Evolutionary conservation across 1,139 yeast genomes (phyloP).

Genomic region (Hanseniaspora uvarum): DNA sequence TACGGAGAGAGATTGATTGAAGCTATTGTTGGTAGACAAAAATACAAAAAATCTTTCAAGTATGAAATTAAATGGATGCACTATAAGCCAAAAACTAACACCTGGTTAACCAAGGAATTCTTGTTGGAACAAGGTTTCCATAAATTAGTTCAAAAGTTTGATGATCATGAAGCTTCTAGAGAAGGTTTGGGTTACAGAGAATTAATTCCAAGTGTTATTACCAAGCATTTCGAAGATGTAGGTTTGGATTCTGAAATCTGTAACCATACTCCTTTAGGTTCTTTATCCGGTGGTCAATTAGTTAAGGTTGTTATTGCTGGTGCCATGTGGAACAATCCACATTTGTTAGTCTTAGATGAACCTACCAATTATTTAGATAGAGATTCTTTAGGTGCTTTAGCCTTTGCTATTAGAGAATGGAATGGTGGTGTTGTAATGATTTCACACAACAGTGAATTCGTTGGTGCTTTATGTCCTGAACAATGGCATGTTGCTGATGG

Average conservation of each 20-base stretch:
- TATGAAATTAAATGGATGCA: slow-evolving; percentile 91
- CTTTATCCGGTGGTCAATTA: slow-evolving; percentile 93
- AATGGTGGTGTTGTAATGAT: slow-evolving; percentile 97
- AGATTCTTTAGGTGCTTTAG: slow-evolving; percentile 94
- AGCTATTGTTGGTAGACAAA: slow-evolving; percentile 94
- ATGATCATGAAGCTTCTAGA: slow-evolving; percentile 96
- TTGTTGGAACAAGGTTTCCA: slow-evolving; percentile 74
- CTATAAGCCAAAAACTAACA: slow-evolving; percentile 86
- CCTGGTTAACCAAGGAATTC: slow-evolving; percentile 82
- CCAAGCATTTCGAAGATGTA: slow-evolving; percentile 94
- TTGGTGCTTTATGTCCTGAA: slow-evolving; percentile 95
- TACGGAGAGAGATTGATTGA: slow-evolving; percentile 81
- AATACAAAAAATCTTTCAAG: slow-evolving; percentile 90
- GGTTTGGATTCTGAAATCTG: slow-evolving; percentile 98
- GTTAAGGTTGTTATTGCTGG: slow-evolving; percentile 98
- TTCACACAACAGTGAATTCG: slow-evolving; percentile 94
- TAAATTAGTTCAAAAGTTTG: slow-evolving; percentile 83
- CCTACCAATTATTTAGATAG: slow-evolving; percentile 97
- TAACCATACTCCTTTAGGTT: slow-evolving; percentile 94
- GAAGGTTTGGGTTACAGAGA: slow-evolving; percentile 98
- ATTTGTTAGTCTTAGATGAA: slow-evolving; percentile 89
- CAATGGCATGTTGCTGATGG: slow-evolving; percentile 98
- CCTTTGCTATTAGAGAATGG: slow-evolving; percentile 97
- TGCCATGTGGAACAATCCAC: slow-evolving; percentile 99
- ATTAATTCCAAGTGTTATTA: slow-evolving; percentile 77